Evolutionary conservation across 225 moss, liverwort and hornwort species (phyloP), one percentile per base, ranked within the genome.

Genomic region (Pleurozium schreberi): DNA sequence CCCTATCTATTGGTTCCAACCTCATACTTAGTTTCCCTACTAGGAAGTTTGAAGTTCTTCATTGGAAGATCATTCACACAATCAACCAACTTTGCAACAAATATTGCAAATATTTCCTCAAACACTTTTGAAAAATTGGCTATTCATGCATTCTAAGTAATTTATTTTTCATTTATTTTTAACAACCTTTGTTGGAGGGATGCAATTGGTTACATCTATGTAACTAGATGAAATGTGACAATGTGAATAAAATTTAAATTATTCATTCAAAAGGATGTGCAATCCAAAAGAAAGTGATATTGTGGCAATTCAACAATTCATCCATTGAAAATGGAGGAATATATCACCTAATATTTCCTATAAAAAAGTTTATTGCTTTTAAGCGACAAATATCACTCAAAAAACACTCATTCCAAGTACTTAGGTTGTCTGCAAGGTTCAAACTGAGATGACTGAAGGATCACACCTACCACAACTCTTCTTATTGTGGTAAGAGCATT

Each of bases 31-130:
- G 6, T 28, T 6, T 27, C 17, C 28, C 16, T 28, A 38, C 4
- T 45, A 0, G n/a, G 28, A 28, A 73, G 17, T 73, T 14, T 45
- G 10, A 45, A 18, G 7, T 75, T 33, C 2, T 50, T 49, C 20
- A 75, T 12, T 50, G 6, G 21, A 0, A 33, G 20, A 21, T n/a
- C n/a, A n/a, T n/a, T n/a, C n/a, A n/a, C 3, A 52, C 8, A 52
- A 36, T 75, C 0, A 0, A 31, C 1, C 0, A 2, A 53, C 36
- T 5, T 34, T 52, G 36, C 22, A 36, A 36, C 36, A 76, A 36
- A 23, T 15, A 52, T 3, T 52, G 4, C 0, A 1, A 77, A 77
- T 23, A 34, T 52, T 34, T 0, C 50, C 0, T 33, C 0, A 1
- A 0, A 1, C 13, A 30, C 7, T 49, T 31, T 49, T 18, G 31